Percentiles rank a stretch among this genome's conserved stretches.
phyloP scores from a whole-genome alignment of 2,329 filamentous ascomycete genomes.

The Trichoderma sp. region DNA sequence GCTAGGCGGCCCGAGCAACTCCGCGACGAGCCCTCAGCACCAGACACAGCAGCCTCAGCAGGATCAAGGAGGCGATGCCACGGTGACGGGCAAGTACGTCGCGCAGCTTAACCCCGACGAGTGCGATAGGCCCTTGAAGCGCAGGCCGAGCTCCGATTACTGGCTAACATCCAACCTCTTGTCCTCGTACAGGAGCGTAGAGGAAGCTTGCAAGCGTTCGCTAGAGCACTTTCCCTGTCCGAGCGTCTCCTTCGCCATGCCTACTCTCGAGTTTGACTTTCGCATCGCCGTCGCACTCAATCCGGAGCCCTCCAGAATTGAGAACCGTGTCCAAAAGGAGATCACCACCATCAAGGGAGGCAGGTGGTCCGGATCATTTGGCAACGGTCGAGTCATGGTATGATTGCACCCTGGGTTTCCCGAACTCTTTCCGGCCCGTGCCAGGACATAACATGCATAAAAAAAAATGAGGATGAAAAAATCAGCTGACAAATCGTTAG shows the following conservation, averaged over 20 bases:
- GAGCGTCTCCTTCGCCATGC: constrained; percentile 44
- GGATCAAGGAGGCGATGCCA: constrained; percentile 13
- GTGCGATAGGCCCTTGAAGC: constrained; percentile 9
- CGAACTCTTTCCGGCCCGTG: background rate
- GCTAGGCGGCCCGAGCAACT: background rate
- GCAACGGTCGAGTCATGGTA: constrained; percentile 48
- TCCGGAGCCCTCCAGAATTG: constrained; percentile 44
- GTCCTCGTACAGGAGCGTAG: constrained; percentile 31
- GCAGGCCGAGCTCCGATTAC: constrained; percentile 6
- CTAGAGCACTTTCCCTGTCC: constrained; percentile 44
- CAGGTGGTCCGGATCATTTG: constrained; percentile 49
- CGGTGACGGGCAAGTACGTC: constrained; percentile 19
- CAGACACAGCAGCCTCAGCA: constrained; percentile 14
- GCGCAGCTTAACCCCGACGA: constrained; percentile 10
- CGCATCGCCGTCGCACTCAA: constrained; percentile 48
- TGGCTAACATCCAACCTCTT: constrained; percentile 23
- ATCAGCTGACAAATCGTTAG: constrained; percentile 30
- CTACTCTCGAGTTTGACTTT: constrained; percentile 49
- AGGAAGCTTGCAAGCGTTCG: constrained; percentile 40
- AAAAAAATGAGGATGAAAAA: background rate
- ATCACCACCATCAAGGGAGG: constrained; percentile 50
- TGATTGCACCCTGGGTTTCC: constrained; percentile 5
- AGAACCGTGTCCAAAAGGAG: constrained; percentile 45
- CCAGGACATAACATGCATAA: background rate
- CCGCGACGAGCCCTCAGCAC: constrained; percentile 7